Evolutionary conservation across 2,329 filamentous ascomycete genomes (phyloP).

Genomic region (Ophiostoma australiae): DNA sequence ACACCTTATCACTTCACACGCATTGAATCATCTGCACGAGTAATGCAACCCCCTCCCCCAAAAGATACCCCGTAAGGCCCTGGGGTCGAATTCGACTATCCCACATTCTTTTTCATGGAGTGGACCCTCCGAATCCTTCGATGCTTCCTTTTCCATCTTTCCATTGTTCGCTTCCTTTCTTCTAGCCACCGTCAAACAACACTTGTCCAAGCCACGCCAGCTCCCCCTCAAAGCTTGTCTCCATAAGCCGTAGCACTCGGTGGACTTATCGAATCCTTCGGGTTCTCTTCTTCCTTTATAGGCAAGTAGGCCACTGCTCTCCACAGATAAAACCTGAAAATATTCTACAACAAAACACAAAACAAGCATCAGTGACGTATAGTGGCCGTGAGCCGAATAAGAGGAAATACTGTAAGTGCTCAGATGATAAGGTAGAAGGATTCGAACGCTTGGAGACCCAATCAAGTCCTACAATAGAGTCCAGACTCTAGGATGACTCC

Average conservation of each 20-base stretch:
- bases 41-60: not conserved
- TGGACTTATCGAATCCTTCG: not conserved
- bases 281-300: not conserved
- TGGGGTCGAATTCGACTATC: not conserved
- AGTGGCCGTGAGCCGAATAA: not conserved
- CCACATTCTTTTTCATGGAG: not conserved
- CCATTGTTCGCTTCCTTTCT: too few species aligned
- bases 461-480: too few species aligned
- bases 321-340: not conserved
- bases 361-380: not conserved
- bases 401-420: not conserved
- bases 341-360: not conserved
- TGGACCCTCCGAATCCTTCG: conserved; percentile 1
- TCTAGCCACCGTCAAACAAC: not conserved
- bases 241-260: not conserved
- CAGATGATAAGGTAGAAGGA: not conserved
- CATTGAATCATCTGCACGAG: not conserved
- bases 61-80: too few species aligned
- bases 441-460: too few species aligned
- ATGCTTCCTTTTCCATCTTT: not conserved
- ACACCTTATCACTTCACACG: not conserved
- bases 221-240: not conserved
- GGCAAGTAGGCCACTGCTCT: not conserved
- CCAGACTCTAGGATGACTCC: too few species aligned
- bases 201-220: not conserved